phyloP scores from a whole-genome alignment of 352 stramenopile genomes.

The Globisporangium cylindrosporum region DNA sequence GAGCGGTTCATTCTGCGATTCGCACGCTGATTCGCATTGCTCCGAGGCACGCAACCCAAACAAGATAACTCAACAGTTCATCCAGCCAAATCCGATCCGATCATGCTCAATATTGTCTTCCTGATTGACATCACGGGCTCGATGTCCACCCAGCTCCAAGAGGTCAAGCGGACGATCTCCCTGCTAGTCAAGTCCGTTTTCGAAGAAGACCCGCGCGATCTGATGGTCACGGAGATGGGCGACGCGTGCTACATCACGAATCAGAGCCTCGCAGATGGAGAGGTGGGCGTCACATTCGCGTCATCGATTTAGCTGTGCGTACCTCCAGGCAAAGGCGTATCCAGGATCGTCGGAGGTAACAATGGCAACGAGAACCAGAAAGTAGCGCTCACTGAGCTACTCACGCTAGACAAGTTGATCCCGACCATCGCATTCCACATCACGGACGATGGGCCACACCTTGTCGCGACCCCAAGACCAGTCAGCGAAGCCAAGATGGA shows the following conservation, averaged over 20 bases:
- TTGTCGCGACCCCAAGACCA: constrained; percentile 26
- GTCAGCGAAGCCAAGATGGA: constrained; percentile 42
- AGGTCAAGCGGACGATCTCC: constrained; percentile 49
- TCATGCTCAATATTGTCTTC: constrained; percentile 67
- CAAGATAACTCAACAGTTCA: neutral
- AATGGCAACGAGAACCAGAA: constrained; percentile 74
- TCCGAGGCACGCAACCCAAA: neutral
- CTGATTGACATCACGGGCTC: constrained; percentile 72
- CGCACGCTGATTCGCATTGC: neutral
- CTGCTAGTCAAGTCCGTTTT: constrained; percentile 52
- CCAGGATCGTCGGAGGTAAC: constrained; percentile 34
- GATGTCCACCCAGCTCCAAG: constrained; percentile 51
- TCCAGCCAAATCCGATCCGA: neutral
- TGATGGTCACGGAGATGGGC: constrained; percentile 53
- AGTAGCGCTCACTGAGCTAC: constrained; percentile 47
- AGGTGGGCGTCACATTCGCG: constrained; percentile 37
- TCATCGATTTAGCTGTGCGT: constrained; percentile 37
- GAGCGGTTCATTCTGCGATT: neutral
- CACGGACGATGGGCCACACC: constrained; percentile 55
- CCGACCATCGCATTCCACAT: constrained; percentile 69
- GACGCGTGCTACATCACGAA: constrained; percentile 55
- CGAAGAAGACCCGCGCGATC: constrained; percentile 35
- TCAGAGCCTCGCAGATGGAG: constrained; percentile 53
- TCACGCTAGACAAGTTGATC: constrained; percentile 44
- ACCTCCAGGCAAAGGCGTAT: constrained; percentile 33